phyloP scores from a whole-genome alignment of 306 rosid species.

The Dalbergia cultrata region DNA sequence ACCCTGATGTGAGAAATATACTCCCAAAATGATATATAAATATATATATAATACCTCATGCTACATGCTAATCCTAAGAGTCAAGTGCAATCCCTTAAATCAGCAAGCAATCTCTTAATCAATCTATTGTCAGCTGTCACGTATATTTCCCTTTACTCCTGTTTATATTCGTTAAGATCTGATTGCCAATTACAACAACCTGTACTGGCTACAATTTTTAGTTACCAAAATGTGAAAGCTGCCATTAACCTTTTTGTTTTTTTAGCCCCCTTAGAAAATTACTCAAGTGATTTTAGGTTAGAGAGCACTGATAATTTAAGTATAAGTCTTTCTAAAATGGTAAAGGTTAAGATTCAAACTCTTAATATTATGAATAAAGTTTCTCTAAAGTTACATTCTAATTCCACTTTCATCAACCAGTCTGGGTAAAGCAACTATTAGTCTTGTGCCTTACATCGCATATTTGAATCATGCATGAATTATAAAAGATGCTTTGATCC shows the following conservation, averaged over 20 bases:
- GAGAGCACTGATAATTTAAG: too few relatives aligned
- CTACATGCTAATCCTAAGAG: constrained; percentile 42
- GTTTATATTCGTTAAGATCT: neutral
- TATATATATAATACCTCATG: too few relatives aligned
- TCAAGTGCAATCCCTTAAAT: constrained; percentile 48
- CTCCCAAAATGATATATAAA: too few relatives aligned
- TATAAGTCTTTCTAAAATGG: too few relatives aligned
- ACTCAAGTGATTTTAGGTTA: too few relatives aligned
- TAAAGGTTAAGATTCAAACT: too few relatives aligned
- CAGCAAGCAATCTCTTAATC: constrained; percentile 49
- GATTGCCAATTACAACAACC: neutral
- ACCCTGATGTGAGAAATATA: too few relatives aligned
- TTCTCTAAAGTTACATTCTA: too few relatives aligned
- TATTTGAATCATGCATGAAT: neutral
- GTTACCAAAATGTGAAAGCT: constrained; percentile 6
- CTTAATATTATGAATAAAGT: too few relatives aligned
- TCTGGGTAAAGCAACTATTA: neutral
- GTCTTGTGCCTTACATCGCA: neutral
- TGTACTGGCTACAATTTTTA: constrained; percentile 16
- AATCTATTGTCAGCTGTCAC: constrained; percentile 12
- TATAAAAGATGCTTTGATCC: too few relatives aligned
- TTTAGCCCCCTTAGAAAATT: too few relatives aligned
- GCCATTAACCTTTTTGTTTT: too few relatives aligned
- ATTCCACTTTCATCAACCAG: neutral
- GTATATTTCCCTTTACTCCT: neutral